Base-by-base conservation (phyloP, 306 rosid genomes). In the Spatholobus suberectus region DNA sequence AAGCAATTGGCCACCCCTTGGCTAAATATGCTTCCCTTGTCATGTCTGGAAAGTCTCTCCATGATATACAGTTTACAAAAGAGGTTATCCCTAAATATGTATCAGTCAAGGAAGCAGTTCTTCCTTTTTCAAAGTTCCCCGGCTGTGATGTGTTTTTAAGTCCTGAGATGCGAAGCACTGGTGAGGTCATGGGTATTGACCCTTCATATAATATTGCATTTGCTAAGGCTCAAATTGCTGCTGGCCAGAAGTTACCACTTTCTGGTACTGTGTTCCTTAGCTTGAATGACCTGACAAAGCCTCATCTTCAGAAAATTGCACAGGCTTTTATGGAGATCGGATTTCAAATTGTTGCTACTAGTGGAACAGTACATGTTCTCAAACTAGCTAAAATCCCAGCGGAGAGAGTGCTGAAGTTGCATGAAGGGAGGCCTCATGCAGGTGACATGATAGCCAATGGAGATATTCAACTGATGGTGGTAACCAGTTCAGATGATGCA, bases 151-250 rank as follows among this genome's bases (percentile, higher is more conserved):
- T 96, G 66, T 86, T 94, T 85, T 86, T 96, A 29, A 97, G 99
- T 76, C 99, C 98, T 46, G 99, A 96, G 92, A 96, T 96, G 99
- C 92, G 98, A 35, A 96, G 99, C 88, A 96, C 99, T 2, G 98
- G 98, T 49, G 99, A 96, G 93, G 99, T 96, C 70, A 96, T 94
- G 98, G 99, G 99, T 70, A 89, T 94, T 79, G 99, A 96, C 84
- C 88, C 66, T 44, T 67, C 79, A 57, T 96, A 92, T 76, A 87
- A 93, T 75, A 80, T 84, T 74, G 99, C 99, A 81, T 96, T 96
- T 82, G 99, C 99, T 23, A 94, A 96, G 90, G 99, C 99, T 67
- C 97, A 92, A 85, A 90, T 96, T 84, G 97, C 98, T 37, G 95
- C 98, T 6, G 98, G 99, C 20, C 94, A 94, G 87, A 88, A 89